A percentile compares a stretch with the other conserved stretches of the same genome.
Conservation (phyloP, 805 yeast genomes). For the Candida andamanensis region DNA sequence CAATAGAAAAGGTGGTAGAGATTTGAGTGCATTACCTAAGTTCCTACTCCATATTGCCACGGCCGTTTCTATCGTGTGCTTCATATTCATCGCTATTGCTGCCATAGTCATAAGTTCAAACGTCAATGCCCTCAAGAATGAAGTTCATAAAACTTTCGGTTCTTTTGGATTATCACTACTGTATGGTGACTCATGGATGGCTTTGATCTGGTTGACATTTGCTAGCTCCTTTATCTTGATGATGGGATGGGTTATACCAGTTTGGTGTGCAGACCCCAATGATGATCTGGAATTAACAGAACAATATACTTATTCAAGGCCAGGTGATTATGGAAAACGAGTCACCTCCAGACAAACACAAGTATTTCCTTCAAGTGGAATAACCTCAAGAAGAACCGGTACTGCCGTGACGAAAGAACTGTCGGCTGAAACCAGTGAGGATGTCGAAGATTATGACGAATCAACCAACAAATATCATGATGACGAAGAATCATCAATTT, state of each 20-base stretch:
- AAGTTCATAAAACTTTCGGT: conserved; percentile 29
- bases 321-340: conserved; percentile 10
- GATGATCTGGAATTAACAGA: conserved; percentile 18
- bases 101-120: conserved; percentile 24
- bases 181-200: conserved; percentile 39
- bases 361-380: background rate
- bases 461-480: background rate
- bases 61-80: conserved; percentile 22
- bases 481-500: background rate
- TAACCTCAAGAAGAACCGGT: background rate
- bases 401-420: conserved; percentile 2
- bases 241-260: conserved; percentile 33
- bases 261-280: conserved; percentile 51
- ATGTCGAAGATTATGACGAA: background rate
- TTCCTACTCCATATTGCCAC: conserved; percentile 34
- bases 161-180: conserved; percentile 43
- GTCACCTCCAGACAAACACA: background rate
- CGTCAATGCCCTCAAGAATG: conserved; percentile 18
- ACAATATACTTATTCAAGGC: conserved; percentile 8
- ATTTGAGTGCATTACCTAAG: conserved; percentile 26
- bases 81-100: conserved; percentile 22
- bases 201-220: conserved; percentile 35
- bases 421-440: background rate
- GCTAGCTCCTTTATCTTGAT: conserved; percentile 18
- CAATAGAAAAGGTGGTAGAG: conserved; percentile 26